Evolutionary conservation across 345 rosid species (phyloP), one percentile per base, ranked within the genome.

Genomic region (Eucalyptus camaldulensis): DNA sequence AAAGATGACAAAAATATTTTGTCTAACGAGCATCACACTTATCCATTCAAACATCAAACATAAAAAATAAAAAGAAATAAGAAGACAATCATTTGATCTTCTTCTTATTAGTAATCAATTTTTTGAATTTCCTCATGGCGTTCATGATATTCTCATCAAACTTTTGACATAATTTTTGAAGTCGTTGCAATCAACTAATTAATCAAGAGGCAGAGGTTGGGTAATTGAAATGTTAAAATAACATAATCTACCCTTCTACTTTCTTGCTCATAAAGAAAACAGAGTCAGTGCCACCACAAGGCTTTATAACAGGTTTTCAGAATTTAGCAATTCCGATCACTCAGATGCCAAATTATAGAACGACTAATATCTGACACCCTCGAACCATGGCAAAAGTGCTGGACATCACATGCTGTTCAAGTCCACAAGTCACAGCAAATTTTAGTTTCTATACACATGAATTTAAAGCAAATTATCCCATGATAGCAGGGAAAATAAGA

Each of bases 81-180:
- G 97, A 93, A 25, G 98, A 96, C 95, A 97, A 90, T 80, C 99
- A 98, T 45, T 96, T 96, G 21, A 97, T 93, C 88, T 94, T 96
- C 86, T 91, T 95, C 92, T 96, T 94, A 92, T 95, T 95, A 10
- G 93, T 95, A 72, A 96, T 93, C 86, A 96, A 88, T 90, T 95
- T 97, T 93, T 96, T 94, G 94, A 95, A 97, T 87, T 92, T 95
- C 92, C 96, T 62, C 88, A 96, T 97, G 89, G 96, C 95, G 88
- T 97, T 98, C 92, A 96, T 91, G 89, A 96, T 97, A 89, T 97
- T 96, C 92, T 96, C 98, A 72, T 86, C 93, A 88, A 97, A 97
- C 91, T 96, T 96, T 86, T 92, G 95, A 80, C 97, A 93, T 76
- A 95, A 92, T 93, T 95, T 87, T 95, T 29, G 94, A 87, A 96